These are phyloP conservation scores for Citrus australasica DNA, from an alignment of 345 rosid genomes.

Conservation along the genomic window DNA sequence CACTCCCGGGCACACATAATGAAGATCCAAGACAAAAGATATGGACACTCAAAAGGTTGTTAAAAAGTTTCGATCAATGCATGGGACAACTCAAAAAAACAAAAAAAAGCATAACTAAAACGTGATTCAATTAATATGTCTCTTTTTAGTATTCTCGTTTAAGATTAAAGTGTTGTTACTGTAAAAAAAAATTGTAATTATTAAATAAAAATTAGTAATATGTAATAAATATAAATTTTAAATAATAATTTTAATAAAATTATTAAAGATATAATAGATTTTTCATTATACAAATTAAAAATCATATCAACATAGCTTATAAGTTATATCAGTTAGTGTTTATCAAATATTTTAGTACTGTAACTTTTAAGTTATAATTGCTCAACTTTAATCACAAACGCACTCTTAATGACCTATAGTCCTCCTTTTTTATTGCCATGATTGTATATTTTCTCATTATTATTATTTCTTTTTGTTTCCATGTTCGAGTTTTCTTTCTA, in stretches of 20 bases:
- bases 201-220: no score
- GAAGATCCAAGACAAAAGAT: not conserved
- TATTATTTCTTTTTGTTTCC: no score
- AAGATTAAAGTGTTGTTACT: rapidly evolving
- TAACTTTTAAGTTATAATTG: no score
- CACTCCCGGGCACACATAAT: not conserved
- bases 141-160: not conserved
- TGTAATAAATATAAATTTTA: no score
- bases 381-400: rapidly evolving
- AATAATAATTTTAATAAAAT: no score
- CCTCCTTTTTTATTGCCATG: not conserved
- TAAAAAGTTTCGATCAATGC: not conserved
- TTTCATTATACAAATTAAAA: no score
- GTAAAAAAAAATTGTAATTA: no score
- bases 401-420: not conserved
- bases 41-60: not conserved
- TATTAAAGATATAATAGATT: no score
- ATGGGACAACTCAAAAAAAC: not conserved
- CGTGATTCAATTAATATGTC: conserved; percentile 12
- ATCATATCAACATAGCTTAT: no score
- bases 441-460: not conserved
- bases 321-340: rapidly evolving
- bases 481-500: no score
- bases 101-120: not conserved
- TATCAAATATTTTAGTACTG: rapidly evolving